These are phyloP conservation scores for Citrus sp. DNA, from an alignment of 345 rosid species.

Conservation along the genomic window DNA sequence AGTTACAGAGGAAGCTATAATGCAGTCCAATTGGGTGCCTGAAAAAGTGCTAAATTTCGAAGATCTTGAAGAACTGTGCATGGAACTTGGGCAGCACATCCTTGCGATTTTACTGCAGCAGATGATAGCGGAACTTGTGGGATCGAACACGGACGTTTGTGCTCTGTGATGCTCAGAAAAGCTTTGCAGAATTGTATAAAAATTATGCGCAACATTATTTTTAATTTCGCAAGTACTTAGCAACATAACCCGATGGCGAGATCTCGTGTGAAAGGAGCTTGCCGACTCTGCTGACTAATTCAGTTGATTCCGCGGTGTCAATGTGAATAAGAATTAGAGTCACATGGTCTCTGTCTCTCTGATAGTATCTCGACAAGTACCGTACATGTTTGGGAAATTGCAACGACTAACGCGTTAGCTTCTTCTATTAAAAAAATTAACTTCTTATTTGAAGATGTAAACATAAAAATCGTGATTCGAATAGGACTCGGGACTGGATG, in stretches of 20 bases:
- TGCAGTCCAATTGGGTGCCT: conserved; percentile 39
- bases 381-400: background rate
- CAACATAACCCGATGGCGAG: background rate
- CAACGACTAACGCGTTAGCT: too few relatives aligned
- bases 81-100: conserved; percentile 47
- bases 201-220: background rate
- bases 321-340: background rate
- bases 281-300: conserved; percentile 5
- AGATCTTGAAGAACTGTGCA: conserved; percentile 46
- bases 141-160: conserved; percentile 24
- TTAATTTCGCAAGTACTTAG: background rate
- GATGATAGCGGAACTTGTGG: conserved; percentile 38
- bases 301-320: background rate
- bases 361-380: background rate
- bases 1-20: conserved; percentile 45
- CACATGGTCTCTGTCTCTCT: conserved; percentile 7
- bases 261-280: conserved; percentile 13
- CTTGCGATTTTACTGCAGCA: conserved; percentile 32
- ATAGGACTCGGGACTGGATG: background rate
- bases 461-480: background rate
- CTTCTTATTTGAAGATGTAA: background rate
- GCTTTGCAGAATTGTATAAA: background rate
- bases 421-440: background rate
- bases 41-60: conserved; percentile 22
- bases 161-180: background rate